Conservation (phyloP, 176 grass and related monocot genomes). For the Secale cereale region DNA sequence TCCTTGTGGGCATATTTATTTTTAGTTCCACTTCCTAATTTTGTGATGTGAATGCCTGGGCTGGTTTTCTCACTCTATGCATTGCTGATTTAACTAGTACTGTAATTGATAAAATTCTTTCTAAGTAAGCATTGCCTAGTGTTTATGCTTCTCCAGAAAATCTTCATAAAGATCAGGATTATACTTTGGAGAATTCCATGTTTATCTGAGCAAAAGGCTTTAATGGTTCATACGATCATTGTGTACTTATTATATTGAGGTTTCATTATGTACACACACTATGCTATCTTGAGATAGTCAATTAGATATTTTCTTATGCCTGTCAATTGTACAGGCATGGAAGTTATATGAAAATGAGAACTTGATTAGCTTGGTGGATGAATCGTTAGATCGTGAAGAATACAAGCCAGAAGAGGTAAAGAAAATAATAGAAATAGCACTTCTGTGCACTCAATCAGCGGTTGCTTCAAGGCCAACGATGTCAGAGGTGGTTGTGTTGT, state of each 20-base stretch:
- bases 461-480: constrained; percentile 69
- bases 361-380: constrained; percentile 54
- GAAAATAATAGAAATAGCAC: constrained; percentile 60
- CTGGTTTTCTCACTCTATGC: constrained; percentile 13
- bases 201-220: background rate
- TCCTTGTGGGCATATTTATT: background rate
- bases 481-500: constrained; percentile 65
- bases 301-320: background rate
- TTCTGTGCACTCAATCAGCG: constrained; percentile 75
- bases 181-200: constrained; percentile 13
- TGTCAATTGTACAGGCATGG: constrained; percentile 55
- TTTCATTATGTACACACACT: background rate
- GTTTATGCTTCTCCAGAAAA: constrained; percentile 7
- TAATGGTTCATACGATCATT: background rate
- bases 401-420: constrained; percentile 52
- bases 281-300: background rate
- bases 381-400: constrained; percentile 56
- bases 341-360: constrained; percentile 55
- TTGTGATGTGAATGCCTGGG: background rate
- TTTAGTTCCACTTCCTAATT: constrained; percentile 1
- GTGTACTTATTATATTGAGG: constrained; percentile 10
- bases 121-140: background rate
- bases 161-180: background rate
- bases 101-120: background rate
- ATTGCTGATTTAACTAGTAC: background rate